A percentile compares a stretch with the other conserved stretches of the same genome.
Conservation (phyloP, 2,329 filamentous ascomycete genomes). For the Incumbomyces delicatus region DNA sequence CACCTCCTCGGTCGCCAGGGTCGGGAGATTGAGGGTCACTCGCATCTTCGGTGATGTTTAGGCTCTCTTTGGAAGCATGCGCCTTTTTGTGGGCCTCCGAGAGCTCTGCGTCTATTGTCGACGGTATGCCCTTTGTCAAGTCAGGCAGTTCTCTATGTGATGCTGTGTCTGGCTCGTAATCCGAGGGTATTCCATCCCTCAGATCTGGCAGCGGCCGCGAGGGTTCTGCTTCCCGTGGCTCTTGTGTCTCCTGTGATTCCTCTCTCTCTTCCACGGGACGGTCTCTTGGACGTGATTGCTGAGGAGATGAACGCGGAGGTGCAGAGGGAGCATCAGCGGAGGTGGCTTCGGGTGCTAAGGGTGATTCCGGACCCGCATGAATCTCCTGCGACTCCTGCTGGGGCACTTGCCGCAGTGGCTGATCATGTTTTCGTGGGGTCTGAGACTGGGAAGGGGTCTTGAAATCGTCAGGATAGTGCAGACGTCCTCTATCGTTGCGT, state of each 20-base stretch:
- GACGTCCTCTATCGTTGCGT: conserved; percentile 29
- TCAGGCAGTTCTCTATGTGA: conserved; percentile 63
- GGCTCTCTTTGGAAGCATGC: conserved; percentile 23
- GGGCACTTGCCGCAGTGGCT: conserved; percentile 3
- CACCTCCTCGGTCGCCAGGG: conserved; percentile 46
- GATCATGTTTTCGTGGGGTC: not conserved
- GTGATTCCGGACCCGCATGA: not conserved
- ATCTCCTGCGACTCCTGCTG: conserved; percentile 4
- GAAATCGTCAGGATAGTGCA: conserved; percentile 17
- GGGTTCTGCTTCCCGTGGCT: conserved; percentile 10
- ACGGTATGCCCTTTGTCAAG: conserved; percentile 87
- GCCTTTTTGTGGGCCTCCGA: conserved; percentile 30
- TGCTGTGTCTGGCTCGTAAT: conserved; percentile 1
- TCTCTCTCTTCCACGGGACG: no score
- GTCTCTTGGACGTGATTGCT: no score
- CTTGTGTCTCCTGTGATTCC: conserved; percentile 2
- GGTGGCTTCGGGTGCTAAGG: no score
- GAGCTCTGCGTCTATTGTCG: conserved; percentile 73
- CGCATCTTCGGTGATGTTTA: conserved; percentile 42
- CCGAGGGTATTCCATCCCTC: conserved; percentile 75
- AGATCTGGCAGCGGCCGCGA: conserved; percentile 58
- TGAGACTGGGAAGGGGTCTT: conserved; percentile 11
- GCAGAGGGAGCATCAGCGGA: not conserved
- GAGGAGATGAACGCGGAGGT: not conserved
- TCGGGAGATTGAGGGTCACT: conserved; percentile 38